A percentile compares a stretch with the other conserved stretches of the same genome.
These are phyloP conservation scores for Hanseniaspora guilliermondii DNA, from an alignment of 805 yeast genomes.

Conservation along the genomic window DNA sequence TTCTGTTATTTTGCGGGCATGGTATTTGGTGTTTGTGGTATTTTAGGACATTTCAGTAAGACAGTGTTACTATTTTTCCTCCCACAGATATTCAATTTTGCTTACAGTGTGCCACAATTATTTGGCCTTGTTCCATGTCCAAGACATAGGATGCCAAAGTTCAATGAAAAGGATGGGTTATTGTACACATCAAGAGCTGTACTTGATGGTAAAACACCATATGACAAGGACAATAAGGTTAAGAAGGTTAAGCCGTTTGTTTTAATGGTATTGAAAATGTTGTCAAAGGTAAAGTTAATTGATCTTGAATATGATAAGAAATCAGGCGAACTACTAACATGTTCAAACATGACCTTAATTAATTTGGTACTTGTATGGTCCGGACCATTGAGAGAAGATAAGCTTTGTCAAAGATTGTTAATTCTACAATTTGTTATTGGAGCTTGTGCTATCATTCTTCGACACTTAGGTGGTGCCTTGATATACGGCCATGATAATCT, in stretches of 20 bases:
- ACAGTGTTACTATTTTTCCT: slow-evolving; percentile 73
- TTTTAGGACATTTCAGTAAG: slow-evolving; percentile 90
- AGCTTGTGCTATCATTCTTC: slow-evolving; percentile 45
- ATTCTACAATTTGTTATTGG: slow-evolving; percentile 56
- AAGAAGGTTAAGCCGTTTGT: slow-evolving; percentile 26
- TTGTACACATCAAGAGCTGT: slow-evolving; percentile 60
- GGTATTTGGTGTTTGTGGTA: slow-evolving; percentile 96
- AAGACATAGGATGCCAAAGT: slow-evolving; percentile 80
- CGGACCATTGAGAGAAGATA: slow-evolving; percentile 84
- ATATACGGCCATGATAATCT: slow-evolving; percentile 83
- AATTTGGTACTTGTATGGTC: slow-evolving; percentile 71
- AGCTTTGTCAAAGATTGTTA: slow-evolving; percentile 49
- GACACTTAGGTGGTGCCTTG: slow-evolving; percentile 79
- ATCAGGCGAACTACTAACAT: slow-evolving; percentile 28
- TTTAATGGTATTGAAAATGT: slow-evolving; percentile 31
- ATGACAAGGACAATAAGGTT: slow-evolving; percentile 15
- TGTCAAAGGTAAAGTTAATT: slow-evolving; percentile 39
- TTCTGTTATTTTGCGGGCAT: slow-evolving; percentile 96
- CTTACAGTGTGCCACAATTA: slow-evolving; percentile 86
- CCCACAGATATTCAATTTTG: slow-evolving; percentile 83
- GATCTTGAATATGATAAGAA: slow-evolving; percentile 33
- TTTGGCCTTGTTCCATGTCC: slow-evolving; percentile 86
- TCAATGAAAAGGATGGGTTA: slow-evolving; percentile 52
- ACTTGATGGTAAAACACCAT: slow-evolving; percentile 19
- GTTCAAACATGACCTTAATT: slow-evolving; percentile 79